phyloP scores from a whole-genome alignment of 805 yeast genomes.

The Novakomyces olei region DNA sequence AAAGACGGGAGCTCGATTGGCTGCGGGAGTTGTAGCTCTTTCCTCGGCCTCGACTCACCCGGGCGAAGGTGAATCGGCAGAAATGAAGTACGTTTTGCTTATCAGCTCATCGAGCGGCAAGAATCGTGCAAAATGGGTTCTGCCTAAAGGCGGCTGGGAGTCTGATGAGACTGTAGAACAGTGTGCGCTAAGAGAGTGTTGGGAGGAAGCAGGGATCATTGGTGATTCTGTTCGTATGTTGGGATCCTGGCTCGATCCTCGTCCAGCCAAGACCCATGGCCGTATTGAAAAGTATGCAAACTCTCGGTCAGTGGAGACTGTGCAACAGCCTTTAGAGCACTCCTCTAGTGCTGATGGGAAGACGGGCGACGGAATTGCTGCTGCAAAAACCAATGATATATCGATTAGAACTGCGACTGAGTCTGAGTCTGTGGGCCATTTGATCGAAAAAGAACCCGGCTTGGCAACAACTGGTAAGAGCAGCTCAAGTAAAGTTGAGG shows the following conservation, averaged over 20 bases:
- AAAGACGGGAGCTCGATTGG: slow-evolving; percentile 52
- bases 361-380: slow-evolving; percentile 1
- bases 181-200: slow-evolving; percentile 64
- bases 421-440: no score
- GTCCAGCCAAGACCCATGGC: slow-evolving; percentile 27
- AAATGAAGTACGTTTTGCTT: no score
- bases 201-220: slow-evolving; percentile 92
- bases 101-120: slow-evolving; percentile 50
- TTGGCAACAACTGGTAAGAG: no score
- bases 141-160: slow-evolving; percentile 94
- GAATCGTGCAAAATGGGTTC: slow-evolving; percentile 40
- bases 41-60: slow-evolving; percentile 29
- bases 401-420: neutral
- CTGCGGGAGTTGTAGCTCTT: slow-evolving; percentile 78
- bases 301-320: no score
- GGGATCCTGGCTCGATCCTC: slow-evolving; percentile 43
- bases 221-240: slow-evolving; percentile 36
- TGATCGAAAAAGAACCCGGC: no score
- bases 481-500: no score
- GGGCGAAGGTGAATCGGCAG: no score
- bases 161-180: slow-evolving; percentile 37
- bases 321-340: neutral
- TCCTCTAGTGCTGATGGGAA: neutral
- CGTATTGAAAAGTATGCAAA: slow-evolving; percentile 10
- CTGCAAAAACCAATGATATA: slow-evolving; percentile 12